These are phyloP conservation scores for Asclepias syriaca DNA, from an alignment of 257 asterid genomes.

Conservation along the genomic window DNA sequence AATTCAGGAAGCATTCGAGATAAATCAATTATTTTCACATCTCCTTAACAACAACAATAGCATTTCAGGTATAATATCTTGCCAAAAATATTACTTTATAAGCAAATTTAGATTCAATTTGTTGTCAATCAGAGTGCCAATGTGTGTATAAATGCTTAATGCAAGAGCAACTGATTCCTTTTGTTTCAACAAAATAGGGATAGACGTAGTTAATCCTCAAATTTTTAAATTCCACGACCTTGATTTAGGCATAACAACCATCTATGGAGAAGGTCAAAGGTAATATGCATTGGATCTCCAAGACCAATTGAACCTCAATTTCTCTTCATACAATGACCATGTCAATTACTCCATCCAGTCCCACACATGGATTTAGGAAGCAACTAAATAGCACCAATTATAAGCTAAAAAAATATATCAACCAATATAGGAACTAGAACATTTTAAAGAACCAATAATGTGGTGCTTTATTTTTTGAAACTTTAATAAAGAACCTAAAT, in stretches of 20 bases:
- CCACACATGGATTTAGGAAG: neutral
- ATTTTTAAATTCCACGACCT: neutral
- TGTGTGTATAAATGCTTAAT: neutral
- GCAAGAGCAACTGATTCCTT: neutral
- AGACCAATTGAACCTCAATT: no score
- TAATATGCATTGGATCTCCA: no score
- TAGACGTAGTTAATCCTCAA: neutral
- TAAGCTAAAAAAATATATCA: neutral
- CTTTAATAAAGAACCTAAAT: no score
- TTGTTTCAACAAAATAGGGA: neutral
- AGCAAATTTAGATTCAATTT: neutral
- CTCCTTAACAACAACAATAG: neutral
- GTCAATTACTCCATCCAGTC: neutral
- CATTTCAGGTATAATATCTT: neutral
- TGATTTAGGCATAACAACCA: neutral
- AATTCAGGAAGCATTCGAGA: neutral
- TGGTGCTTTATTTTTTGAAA: neutral
- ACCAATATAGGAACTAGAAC: neutral
- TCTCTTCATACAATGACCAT: neutral
- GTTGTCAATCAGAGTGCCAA: neutral
- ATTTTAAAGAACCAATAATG: no score
- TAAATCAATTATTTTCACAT: neutral
- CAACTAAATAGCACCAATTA: neutral
- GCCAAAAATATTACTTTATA: neutral
- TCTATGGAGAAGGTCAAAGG: neutral